A percentile compares a stretch with the other conserved stretches of the same genome.
Conservation (phyloP, 805 yeast species). For the Blastobotrys parvus region DNA sequence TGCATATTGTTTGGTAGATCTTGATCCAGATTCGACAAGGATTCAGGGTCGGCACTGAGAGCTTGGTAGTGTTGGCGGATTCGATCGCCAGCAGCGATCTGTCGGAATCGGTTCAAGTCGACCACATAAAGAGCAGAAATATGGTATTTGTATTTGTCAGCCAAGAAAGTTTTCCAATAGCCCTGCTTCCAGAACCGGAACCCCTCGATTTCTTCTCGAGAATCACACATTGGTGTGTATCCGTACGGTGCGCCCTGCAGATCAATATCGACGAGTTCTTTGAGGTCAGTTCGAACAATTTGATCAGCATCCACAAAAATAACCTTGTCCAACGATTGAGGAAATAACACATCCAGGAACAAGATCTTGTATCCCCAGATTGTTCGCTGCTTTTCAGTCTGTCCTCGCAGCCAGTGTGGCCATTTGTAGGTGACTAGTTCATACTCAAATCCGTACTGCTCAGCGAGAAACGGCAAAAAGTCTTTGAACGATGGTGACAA, state of each 20-base stretch:
- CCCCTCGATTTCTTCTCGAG: slow-evolving; percentile 72
- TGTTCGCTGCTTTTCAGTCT: slow-evolving; percentile 66
- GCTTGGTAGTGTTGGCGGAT: slow-evolving; percentile 79
- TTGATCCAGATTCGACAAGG: slow-evolving; percentile 80
- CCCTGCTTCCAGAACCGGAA: slow-evolving; percentile 90
- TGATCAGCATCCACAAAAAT: slow-evolving; percentile 86
- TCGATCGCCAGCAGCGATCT: slow-evolving; percentile 64
- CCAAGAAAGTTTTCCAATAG: slow-evolving; percentile 67
- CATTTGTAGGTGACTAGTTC: slow-evolving; percentile 80
- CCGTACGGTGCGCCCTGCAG: slow-evolving; percentile 80
- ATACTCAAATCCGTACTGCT: slow-evolving; percentile 53
- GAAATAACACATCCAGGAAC: slow-evolving; percentile 81
- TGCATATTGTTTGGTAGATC: slow-evolving; percentile 91
- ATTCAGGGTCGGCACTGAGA: slow-evolving; percentile 67
- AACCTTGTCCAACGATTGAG: slow-evolving; percentile 62
- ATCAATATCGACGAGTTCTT: slow-evolving; percentile 59
- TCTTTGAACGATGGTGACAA: slow-evolving; percentile 61
- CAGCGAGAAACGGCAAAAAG: slow-evolving; percentile 52
- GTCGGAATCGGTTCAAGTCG: slow-evolving; percentile 61
- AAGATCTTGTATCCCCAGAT: slow-evolving; percentile 86
- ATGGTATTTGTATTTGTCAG: slow-evolving; percentile 47
- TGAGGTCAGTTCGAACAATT: slow-evolving; percentile 65
- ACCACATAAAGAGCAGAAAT: slow-evolving; percentile 80
- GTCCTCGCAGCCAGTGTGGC: slow-evolving; percentile 85
- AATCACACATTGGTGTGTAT: slow-evolving; percentile 80